Evolutionary conservation across 768 basidiomycete species (phyloP).

Genomic region (Kwoniella shandongensis): DNA sequence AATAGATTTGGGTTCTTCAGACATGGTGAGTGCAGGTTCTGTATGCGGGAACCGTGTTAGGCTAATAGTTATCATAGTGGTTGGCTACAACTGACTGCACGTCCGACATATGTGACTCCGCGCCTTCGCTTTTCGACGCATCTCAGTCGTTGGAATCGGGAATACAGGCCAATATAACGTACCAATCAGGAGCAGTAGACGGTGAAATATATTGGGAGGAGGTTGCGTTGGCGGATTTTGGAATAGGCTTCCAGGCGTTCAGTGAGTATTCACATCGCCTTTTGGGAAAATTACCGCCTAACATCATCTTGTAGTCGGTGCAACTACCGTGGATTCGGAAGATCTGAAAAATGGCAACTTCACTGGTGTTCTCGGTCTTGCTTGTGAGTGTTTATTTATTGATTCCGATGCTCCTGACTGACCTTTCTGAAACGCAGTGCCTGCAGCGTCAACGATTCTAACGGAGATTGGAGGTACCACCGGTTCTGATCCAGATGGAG

Average conservation of each 20-base stretch:
- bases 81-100: slow-evolving; percentile 41
- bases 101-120: slow-evolving; percentile 29
- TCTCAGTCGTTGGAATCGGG: slow-evolving; percentile 35
- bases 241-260: slow-evolving; percentile 51
- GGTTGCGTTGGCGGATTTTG: slow-evolving; percentile 42
- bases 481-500: slow-evolving; percentile 48
- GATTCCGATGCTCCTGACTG: background rate
- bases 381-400: slow-evolving; percentile 28
- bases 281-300: too few species aligned
- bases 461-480: slow-evolving; percentile 46
- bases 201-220: slow-evolving; percentile 52
- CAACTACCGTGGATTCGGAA: slow-evolving; percentile 37
- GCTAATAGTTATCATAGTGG: slow-evolving; percentile 37
- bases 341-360: slow-evolving; percentile 45
- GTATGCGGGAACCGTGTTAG: background rate
- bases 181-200: slow-evolving; percentile 37
- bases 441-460: slow-evolving; percentile 49
- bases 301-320: slow-evolving; percentile 31
- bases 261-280: slow-evolving; percentile 27
- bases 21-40: slow-evolving; percentile 36
- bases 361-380: slow-evolving; percentile 48
- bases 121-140: slow-evolving; percentile 21
- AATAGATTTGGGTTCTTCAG: slow-evolving; percentile 51
- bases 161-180: slow-evolving; percentile 32
- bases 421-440: slow-evolving; percentile 19